Percentiles rank a stretch among this genome's conserved stretches.
Conservation (phyloP, 208 protist species). For the Phytomonas sp. region DNA sequence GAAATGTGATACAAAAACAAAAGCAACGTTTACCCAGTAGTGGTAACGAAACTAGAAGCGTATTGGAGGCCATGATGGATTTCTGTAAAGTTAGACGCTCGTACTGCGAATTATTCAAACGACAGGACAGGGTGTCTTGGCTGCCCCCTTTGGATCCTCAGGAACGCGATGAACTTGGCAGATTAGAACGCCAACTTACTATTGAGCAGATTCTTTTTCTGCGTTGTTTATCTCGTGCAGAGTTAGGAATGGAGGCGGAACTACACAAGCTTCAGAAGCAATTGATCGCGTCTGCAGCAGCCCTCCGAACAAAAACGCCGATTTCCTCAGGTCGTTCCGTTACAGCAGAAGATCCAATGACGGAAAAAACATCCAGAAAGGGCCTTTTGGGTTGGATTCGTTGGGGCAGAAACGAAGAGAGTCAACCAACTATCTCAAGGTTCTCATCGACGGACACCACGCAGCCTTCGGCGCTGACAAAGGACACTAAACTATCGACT, state of each 20-base stretch:
- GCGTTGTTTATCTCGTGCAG: slow-evolving; percentile 56
- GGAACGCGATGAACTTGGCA: slow-evolving; percentile 27
- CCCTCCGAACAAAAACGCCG: neutral
- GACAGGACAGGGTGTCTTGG: slow-evolving; percentile 33
- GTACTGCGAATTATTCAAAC: slow-evolving; percentile 68
- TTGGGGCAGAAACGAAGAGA: neutral
- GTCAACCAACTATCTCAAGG: neutral
- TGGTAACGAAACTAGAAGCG: slow-evolving; percentile 13
- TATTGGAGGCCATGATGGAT: slow-evolving; percentile 34
- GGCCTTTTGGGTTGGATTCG: neutral
- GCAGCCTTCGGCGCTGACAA: neutral
- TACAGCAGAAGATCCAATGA: neutral
- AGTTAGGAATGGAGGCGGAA: slow-evolving; percentile 42
- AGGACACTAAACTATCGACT: neutral
- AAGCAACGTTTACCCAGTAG: slow-evolving; percentile 9
- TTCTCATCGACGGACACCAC: neutral
- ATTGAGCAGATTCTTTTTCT: slow-evolving; percentile 72
- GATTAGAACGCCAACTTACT: slow-evolving; percentile 46
- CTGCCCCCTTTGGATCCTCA: slow-evolving; percentile 43
- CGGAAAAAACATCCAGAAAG: neutral
- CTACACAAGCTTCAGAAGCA: slow-evolving; percentile 26
- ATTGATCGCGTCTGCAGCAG: slow-evolving; percentile 23
- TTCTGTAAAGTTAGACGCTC: slow-evolving; percentile 43
- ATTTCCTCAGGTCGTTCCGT: neutral
- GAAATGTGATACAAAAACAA: slow-evolving; percentile 20